These are phyloP conservation scores for Lentinula sp. DNA, from an alignment of 768 basidiomycete genomes.

Conservation along the genomic window DNA sequence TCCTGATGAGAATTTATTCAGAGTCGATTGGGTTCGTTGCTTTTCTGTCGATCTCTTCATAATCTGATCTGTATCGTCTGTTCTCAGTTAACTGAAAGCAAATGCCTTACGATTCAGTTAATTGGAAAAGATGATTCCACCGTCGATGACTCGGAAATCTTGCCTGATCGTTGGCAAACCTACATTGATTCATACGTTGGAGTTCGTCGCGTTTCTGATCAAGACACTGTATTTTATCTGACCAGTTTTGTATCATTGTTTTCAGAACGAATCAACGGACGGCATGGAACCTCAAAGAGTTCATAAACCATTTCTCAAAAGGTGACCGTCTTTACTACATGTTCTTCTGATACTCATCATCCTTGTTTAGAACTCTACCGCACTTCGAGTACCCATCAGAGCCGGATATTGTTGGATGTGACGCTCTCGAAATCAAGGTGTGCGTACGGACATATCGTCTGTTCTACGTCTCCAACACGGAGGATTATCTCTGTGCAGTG, in stretches of 20 bases:
- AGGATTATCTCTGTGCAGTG: constrained; percentile 54
- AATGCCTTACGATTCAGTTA: constrained; percentile 65
- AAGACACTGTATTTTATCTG: not conserved
- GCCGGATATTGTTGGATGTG: constrained; percentile 43
- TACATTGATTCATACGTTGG: constrained; percentile 76
- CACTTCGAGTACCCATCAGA: constrained; percentile 21
- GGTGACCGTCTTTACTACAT: constrained; percentile 31
- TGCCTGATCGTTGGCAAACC: constrained; percentile 72
- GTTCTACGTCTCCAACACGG: constrained; percentile 70
- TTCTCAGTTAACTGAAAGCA: constrained; percentile 55
- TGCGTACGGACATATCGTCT: constrained; percentile 79
- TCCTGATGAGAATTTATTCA: constrained; percentile 73
- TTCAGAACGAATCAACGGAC: constrained; percentile 53
- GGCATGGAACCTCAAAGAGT: constrained; percentile 42
- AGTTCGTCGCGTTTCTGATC: constrained; percentile 26
- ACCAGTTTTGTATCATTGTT: not conserved
- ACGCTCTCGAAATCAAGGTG: constrained; percentile 75
- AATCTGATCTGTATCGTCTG: not conserved
- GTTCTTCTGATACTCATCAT: not conserved
- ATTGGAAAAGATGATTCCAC: constrained; percentile 76
- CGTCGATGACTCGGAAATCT: constrained; percentile 69
- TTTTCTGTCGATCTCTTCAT: not conserved
- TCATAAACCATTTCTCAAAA: constrained; percentile 58
- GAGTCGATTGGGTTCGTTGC: constrained; percentile 69
- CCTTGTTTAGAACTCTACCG: constrained; percentile 31